These are phyloP conservation scores for Picochlorum sp. DNA, from an alignment of 139 green algal genomes.

Conservation along the genomic window DNA sequence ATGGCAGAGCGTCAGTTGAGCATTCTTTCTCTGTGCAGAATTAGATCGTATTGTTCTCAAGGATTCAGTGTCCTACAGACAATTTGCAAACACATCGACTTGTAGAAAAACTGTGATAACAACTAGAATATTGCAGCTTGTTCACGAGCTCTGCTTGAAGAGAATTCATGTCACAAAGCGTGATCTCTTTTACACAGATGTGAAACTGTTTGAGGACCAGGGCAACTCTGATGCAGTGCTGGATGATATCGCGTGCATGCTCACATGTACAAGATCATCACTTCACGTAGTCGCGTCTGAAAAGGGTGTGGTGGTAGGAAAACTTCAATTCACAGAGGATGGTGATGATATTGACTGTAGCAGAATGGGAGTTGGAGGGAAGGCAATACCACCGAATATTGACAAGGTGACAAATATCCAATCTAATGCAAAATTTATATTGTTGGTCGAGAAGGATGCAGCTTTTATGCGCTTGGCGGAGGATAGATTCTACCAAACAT, in stretches of 20 bases:
- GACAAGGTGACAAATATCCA: slow-evolving; percentile 80
- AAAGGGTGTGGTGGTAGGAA: slow-evolving; percentile 93
- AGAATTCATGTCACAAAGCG: slow-evolving; percentile 38
- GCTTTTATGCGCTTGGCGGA: slow-evolving; percentile 95
- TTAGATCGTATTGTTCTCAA: slow-evolving; percentile 91
- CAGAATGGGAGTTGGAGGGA: slow-evolving; percentile 90
- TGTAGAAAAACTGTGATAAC: slow-evolving; percentile 80
- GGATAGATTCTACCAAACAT: slow-evolving; percentile 94
- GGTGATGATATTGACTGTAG: slow-evolving; percentile 91
- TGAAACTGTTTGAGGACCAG: slow-evolving; percentile 94
- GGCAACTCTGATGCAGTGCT: slow-evolving; percentile 74
- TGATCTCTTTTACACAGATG: slow-evolving; percentile 94
- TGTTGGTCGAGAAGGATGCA: slow-evolving; percentile 97
- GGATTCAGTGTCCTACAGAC: slow-evolving; percentile 52
- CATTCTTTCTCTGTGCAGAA: slow-evolving; percentile 26
- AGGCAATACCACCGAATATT: slow-evolving; percentile 93
- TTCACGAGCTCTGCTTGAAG: slow-evolving; percentile 56
- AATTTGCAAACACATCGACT: slow-evolving; percentile 69
- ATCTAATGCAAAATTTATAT: slow-evolving; percentile 83
- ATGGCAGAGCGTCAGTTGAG: background rate
- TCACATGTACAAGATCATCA: slow-evolving; percentile 87
- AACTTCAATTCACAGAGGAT: slow-evolving; percentile 80
- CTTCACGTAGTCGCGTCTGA: slow-evolving; percentile 90
- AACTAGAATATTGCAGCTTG: slow-evolving; percentile 78
- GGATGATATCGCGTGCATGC: slow-evolving; percentile 91